Conservation (phyloP, 1,284 basidiomycete genomes). For the Mixia osmundae region DNA sequence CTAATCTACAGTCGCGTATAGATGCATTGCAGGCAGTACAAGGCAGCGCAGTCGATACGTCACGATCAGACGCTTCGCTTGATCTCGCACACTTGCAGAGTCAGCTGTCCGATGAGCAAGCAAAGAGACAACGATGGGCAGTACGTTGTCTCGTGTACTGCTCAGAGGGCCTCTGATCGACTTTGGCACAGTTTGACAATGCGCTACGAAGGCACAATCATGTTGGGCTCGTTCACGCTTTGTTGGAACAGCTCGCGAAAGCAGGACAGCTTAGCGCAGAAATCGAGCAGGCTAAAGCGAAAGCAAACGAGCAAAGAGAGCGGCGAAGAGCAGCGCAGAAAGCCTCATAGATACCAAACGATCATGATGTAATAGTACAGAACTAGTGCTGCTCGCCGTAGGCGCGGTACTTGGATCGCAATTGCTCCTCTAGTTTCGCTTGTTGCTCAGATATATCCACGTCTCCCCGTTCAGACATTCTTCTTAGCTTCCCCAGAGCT, state of each 20-base stretch:
- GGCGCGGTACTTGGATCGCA: too few relatives aligned
- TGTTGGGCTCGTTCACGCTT: conserved; percentile 44
- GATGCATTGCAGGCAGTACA: conserved; percentile 24
- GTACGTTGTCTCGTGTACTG: conserved; percentile 27
- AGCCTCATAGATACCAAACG: too few relatives aligned
- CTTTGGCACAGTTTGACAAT: conserved; percentile 46
- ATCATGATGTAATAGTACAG: too few relatives aligned
- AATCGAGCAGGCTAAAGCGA: conserved; percentile 20
- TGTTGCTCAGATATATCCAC: too few relatives aligned
- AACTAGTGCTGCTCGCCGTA: too few relatives aligned
- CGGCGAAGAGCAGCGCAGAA: not conserved
- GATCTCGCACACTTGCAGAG: conserved; percentile 2
- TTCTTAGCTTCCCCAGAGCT: too few relatives aligned
- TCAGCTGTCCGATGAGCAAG: conserved; percentile 37
- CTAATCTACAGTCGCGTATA: conserved; percentile 37
- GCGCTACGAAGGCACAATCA: conserved; percentile 57
- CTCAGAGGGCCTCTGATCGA: not conserved
- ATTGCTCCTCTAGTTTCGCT: too few relatives aligned
- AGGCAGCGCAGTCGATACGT: conserved; percentile 28
- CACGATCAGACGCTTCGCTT: conserved; percentile 29
- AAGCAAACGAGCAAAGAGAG: conserved; percentile 20
- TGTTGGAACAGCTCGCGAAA: conserved; percentile 43
- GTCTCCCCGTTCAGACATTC: too few relatives aligned
- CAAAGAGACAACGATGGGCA: conserved; percentile 53
- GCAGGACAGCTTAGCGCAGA: conserved; percentile 29